Evolutionary conservation across 139 green algal genomes (phyloP).

Genomic region (Micractinium sp.): DNA sequence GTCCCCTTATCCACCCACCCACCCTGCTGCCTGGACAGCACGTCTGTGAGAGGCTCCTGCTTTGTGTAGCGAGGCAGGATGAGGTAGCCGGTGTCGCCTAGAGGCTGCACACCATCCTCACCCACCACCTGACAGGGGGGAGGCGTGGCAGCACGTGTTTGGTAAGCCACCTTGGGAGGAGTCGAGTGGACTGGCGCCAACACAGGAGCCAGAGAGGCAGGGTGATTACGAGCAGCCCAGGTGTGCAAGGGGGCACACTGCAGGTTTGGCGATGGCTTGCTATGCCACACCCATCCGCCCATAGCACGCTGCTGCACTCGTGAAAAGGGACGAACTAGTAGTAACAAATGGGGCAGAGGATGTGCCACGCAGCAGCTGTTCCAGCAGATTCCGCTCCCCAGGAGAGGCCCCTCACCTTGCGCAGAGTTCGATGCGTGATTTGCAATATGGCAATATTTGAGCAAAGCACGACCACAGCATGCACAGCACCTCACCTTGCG

Average conservation of each 20-base stretch:
- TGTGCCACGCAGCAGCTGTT: neutral
- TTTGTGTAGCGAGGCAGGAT: neutral
- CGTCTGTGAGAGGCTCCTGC: neutral
- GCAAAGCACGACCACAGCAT: neutral
- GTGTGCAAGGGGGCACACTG: neutral
- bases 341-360: too few relatives aligned
- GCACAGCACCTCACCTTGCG: neutral
- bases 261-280: neutral
- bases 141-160: neutral
- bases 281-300: neutral
- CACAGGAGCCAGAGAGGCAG: neutral
- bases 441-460: neutral
- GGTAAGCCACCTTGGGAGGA: too few relatives aligned
- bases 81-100: neutral
- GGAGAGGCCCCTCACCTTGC: neutral
- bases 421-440: neutral
- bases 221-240: neutral
- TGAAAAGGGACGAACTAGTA: too few relatives aligned
- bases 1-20: neutral
- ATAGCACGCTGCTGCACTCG: neutral
- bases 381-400: neutral
- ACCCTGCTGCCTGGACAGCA: neutral
- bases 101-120: neutral
- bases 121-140: neutral
- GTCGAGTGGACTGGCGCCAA: neutral